Conservation (phyloP, 2,329 filamentous ascomycete species). For the Colletotrichum sp. region DNA sequence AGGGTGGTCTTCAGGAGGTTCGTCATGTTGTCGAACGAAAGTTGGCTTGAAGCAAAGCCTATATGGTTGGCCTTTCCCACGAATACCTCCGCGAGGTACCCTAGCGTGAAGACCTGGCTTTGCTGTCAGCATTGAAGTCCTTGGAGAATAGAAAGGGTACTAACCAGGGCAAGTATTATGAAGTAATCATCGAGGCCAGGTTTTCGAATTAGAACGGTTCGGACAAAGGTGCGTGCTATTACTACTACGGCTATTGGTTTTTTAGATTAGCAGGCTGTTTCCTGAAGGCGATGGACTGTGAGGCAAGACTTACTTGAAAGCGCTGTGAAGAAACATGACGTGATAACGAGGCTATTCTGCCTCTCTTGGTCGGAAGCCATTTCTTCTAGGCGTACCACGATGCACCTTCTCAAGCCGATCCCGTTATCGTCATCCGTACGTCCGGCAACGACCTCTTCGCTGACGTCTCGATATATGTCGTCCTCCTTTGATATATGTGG, state of each 20-base stretch:
- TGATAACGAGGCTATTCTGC: constrained; percentile 24
- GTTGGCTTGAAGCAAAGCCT: constrained; percentile 20
- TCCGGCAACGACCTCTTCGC: not conserved
- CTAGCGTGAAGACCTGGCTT: constrained; percentile 1
- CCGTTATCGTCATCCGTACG: not conserved
- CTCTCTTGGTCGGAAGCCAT: constrained; percentile 24
- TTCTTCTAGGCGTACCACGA: not conserved
- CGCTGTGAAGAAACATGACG: constrained; percentile 18
- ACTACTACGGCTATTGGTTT: constrained; percentile 16
- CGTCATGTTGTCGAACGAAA: constrained; percentile 23
- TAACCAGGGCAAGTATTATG: constrained; percentile 22
- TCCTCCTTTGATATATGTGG: not conserved
- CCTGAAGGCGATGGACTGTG: not conserved
- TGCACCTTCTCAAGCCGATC: not conserved
- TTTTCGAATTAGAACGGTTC: constrained; percentile 22
- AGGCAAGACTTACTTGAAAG: constrained; percentile 18
- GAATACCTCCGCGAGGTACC: constrained; percentile 25
- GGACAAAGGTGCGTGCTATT: constrained; percentile 16
- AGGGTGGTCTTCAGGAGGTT: constrained; percentile 32
- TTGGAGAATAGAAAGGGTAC: not conserved
- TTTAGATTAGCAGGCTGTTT: not conserved
- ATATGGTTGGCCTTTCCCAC: constrained; percentile 24
- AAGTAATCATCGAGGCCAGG: constrained; percentile 25
- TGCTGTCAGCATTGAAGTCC: not conserved
- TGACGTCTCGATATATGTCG: not conserved